These are phyloP conservation scores for Pyrenula aspistea DNA, from an alignment of 495 filamentous ascomycete genomes.

Conservation along the genomic window DNA sequence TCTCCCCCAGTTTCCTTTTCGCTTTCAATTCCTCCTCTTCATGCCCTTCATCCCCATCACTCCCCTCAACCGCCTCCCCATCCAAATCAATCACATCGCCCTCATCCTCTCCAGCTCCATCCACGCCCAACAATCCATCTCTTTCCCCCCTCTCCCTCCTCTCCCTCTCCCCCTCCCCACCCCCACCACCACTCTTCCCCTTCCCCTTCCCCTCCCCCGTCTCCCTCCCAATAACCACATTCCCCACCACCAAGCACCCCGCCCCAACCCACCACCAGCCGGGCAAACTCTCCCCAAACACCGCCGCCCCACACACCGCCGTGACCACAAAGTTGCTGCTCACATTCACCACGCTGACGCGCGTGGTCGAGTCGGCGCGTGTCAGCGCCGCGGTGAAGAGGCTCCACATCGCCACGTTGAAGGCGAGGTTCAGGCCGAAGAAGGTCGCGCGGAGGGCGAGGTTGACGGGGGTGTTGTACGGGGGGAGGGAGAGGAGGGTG, in stretches of 20 bases:
- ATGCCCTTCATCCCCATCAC: not conserved
- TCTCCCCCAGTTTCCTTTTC: not conserved
- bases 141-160: not conserved
- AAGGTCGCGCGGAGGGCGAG: constrained; percentile 29
- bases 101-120: not conserved
- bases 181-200: constrained; percentile 82
- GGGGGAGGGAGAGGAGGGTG: constrained; percentile 32
- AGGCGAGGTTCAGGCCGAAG: constrained; percentile 76
- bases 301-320: constrained; percentile 64
- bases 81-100: not conserved
- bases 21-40: not conserved
- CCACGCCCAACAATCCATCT: not conserved
- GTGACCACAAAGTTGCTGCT: constrained; percentile 86
- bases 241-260: constrained; percentile 71
- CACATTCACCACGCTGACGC: constrained; percentile 88
- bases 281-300: constrained; percentile 61
- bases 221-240: constrained; percentile 78
- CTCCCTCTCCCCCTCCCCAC: constrained; percentile 82
- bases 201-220: constrained; percentile 39
- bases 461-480: constrained; percentile 6
- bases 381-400: constrained; percentile 75
- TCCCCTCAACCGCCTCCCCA: not conserved
- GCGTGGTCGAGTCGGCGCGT: constrained; percentile 69
- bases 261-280: constrained; percentile 87
- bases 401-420: constrained; percentile 93